These are phyloP conservation scores for Xylaria curta DNA, from an alignment of 495 filamentous ascomycete species.

Conservation along the genomic window DNA sequence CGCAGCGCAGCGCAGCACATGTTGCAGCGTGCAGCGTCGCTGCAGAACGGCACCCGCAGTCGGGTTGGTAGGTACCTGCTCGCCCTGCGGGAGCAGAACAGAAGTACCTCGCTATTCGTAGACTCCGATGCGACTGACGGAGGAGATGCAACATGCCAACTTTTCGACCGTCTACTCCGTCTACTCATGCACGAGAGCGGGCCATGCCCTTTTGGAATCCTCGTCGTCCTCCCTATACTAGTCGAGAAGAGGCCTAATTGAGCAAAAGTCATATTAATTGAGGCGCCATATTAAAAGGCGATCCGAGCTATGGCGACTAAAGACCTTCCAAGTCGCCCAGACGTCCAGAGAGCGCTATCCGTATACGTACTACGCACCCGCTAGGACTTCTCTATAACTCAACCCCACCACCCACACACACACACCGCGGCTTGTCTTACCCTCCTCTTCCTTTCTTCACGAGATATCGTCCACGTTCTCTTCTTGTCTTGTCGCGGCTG, in stretches of 20 bases:
- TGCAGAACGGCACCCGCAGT: background rate
- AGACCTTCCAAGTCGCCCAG: constrained; percentile 28
- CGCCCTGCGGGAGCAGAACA: background rate
- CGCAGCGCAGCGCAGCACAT: background rate
- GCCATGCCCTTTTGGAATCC: constrained; percentile 28
- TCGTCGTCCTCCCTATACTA: constrained; percentile 12
- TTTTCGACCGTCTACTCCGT: constrained; percentile 28
- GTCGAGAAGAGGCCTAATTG: constrained; percentile 16
- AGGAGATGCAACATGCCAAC: constrained; percentile 27
- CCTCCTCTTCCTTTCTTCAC: constrained; percentile 56
- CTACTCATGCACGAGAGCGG: constrained; percentile 39
- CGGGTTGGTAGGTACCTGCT: background rate
- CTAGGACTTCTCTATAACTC: constrained; percentile 47
- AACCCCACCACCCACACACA: constrained; percentile 50
- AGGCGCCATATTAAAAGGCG: constrained; percentile 26
- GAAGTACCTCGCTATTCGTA: constrained; percentile 16
- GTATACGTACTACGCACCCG: constrained; percentile 2
- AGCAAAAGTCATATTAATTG: constrained; percentile 25
- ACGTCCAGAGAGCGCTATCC: constrained; percentile 32
- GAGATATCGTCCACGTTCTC: constrained; percentile 55
- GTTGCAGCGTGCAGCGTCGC: background rate
- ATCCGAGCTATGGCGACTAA: constrained; percentile 26
- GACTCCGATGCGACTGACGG: constrained; percentile 16
- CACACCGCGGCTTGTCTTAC: constrained; percentile 42
- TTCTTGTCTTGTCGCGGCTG: constrained; percentile 57